phyloP scores from a whole-genome alignment of 2,329 filamentous ascomycete genomes.

The Paraphaeosphaeria sporulosa region DNA sequence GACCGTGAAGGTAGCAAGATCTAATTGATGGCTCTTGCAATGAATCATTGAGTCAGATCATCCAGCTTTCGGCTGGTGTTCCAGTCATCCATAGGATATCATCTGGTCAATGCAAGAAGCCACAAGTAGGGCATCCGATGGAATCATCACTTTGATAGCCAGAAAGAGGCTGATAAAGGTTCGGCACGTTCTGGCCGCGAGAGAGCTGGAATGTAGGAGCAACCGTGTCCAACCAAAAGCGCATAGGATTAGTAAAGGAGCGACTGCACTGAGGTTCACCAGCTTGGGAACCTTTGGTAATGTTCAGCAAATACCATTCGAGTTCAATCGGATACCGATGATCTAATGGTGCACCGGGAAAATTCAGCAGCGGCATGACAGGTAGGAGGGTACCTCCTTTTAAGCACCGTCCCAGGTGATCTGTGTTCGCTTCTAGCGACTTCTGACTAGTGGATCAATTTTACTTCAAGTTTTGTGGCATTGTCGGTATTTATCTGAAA shows the following conservation, averaged over 20 bases:
- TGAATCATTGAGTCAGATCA: neutral
- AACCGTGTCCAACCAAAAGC: too few species aligned
- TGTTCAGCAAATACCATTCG: too few species aligned
- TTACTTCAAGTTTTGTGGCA: too few species aligned
- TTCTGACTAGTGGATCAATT: neutral
- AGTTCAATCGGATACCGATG: neutral
- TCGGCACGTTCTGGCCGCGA: neutral
- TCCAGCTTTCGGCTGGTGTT: neutral
- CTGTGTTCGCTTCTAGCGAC: neutral
- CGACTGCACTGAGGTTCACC: too few species aligned
- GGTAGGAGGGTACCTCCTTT: neutral
- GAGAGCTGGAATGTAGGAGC: neutral
- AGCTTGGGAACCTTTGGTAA: too few species aligned
- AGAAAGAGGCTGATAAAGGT: neutral
- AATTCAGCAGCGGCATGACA: neutral
- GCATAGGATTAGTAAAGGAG: too few species aligned
- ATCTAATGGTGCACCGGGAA: neutral
- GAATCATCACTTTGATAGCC: too few species aligned
- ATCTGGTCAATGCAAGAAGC: neutral
- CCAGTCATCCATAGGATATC: neutral
- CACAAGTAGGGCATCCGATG: too few species aligned
- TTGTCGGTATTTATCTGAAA: too few species aligned
- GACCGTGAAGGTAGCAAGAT: neutral
- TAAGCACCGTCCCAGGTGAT: neutral
- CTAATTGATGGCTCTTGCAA: neutral